These are phyloP conservation scores for Eucalyptus brandiana DNA, from an alignment of 345 rosid genomes.

Conservation along the genomic window DNA sequence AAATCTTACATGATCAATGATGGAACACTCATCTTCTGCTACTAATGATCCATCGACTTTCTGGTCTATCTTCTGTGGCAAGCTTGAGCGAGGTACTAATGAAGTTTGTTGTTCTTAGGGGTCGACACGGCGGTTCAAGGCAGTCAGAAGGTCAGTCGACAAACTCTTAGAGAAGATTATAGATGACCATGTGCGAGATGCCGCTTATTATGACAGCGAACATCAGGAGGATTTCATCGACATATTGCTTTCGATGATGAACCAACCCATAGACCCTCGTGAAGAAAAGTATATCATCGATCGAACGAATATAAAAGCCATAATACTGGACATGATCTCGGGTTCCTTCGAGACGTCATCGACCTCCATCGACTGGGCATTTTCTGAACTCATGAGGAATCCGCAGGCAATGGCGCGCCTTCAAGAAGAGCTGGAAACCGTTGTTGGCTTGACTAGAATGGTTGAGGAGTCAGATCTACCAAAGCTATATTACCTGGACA, in stretches of 20 bases:
- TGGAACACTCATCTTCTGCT: too few species aligned
- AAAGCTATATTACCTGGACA: not conserved
- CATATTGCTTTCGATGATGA: not conserved
- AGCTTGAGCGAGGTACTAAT: not conserved
- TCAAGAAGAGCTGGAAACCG: conserved; percentile 1
- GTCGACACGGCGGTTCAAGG: not conserved
- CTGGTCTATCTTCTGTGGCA: not conserved
- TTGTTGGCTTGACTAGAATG: conserved; percentile 6
- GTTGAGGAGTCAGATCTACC: not conserved
- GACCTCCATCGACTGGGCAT: conserved; percentile 4
- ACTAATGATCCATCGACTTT: not conserved
- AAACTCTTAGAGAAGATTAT: not conserved
- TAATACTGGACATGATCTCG: conserved; percentile 9
- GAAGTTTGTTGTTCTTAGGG: not conserved
- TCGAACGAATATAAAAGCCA: conserved; percentile 3
- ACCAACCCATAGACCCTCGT: not conserved
- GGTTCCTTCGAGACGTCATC: conserved; percentile 5
- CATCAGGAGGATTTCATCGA: not conserved
- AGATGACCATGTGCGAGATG: not conserved
- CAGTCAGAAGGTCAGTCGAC: not conserved
- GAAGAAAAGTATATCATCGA: not conserved
- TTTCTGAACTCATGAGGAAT: conserved; percentile 4
- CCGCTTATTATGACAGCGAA: not conserved
- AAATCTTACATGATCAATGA: too few species aligned
- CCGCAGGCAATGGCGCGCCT: conserved; percentile 2